Evolutionary conservation across 768 basidiomycete species (phyloP).

Genomic region (Rossbeevera mucosa): DNA sequence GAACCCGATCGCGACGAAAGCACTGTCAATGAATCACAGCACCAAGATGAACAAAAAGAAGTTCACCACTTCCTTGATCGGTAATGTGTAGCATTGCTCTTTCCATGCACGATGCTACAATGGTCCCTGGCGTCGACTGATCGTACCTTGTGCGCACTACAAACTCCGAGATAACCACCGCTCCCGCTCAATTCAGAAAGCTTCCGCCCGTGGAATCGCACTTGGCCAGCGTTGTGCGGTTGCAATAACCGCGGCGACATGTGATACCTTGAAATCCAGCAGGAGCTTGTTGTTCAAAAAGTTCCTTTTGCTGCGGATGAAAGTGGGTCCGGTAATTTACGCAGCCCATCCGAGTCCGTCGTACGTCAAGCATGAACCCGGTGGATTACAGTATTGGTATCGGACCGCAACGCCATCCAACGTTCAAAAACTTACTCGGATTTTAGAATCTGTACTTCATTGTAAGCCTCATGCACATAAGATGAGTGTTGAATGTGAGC

Average conservation of each 20-base stretch:
- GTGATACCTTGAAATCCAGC: not conserved
- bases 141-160: not conserved
- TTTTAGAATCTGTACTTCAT: too few relatives aligned
- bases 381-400: too few relatives aligned
- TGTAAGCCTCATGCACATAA: too few relatives aligned
- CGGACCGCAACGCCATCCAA: too few relatives aligned
- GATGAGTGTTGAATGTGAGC: too few relatives aligned
- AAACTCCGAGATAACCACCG: not conserved
- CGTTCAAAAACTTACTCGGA: too few relatives aligned
- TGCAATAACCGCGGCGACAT: not conserved
- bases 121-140: not conserved
- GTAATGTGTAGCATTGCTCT: not conserved
- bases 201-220: not conserved
- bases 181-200: not conserved
- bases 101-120: not conserved
- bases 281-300: not conserved
- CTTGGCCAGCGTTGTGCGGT: too few relatives aligned
- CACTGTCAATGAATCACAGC: not conserved
- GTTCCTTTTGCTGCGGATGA: not conserved
- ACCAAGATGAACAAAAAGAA: not conserved
- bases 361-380: not conserved
- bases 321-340: not conserved
- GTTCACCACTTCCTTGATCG: not conserved
- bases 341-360: not conserved
- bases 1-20: not conserved